Evolutionary conservation across 768 basidiomycete species (phyloP), one percentile per base, ranked within the genome.

Genomic region (Kondoa subrosea): DNA sequence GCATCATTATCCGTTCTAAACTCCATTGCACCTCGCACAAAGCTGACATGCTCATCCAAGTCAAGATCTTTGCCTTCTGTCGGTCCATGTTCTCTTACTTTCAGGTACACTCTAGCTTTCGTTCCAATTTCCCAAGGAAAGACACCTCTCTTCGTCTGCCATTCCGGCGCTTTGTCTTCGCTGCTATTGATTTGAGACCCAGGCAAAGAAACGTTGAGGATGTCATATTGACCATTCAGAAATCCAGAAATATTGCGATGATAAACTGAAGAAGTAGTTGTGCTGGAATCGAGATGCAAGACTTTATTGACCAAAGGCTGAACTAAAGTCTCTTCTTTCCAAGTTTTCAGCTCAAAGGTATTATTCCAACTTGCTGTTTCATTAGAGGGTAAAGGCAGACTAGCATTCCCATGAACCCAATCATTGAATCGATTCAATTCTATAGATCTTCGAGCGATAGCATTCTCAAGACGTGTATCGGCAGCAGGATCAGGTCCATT

Each of bases 241-340:
- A 67, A 69, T 50, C 69, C 69, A 15, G 69, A 67, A 3, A 69
- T 34, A 61, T 69, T 69, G 12, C 31, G 66, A 27, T 27, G 67
- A 61, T 69, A 69, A 17, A 69, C 32, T 4, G 56, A 27, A 34
- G 16, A 16, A 8, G 27, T 33, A 4, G 58, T 59, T n/a, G n/a
- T n/a, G n/a, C n/a, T n/a, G n/a, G n/a, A n/a, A 50, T 50, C 40
- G 29, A 21, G 29, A 27, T 63, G 15, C 30, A 30, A 15, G 30
- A 63, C 12, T 3, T n/a, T 27, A 12, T 32, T 17, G n/a, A 63
- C 61, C 8, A 63, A 29, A 17, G 61, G 61, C 61, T 30, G 61
- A 33, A 63, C 30, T 25, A 25, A 4, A 3, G 61, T 63, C 27
- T 30, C 61, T 16, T 63, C 61, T 32, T 32, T 27, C 61, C 27